Evolutionary conservation across 495 filamentous ascomycete species (phyloP).

Genomic region (Copromyces sp.): DNA sequence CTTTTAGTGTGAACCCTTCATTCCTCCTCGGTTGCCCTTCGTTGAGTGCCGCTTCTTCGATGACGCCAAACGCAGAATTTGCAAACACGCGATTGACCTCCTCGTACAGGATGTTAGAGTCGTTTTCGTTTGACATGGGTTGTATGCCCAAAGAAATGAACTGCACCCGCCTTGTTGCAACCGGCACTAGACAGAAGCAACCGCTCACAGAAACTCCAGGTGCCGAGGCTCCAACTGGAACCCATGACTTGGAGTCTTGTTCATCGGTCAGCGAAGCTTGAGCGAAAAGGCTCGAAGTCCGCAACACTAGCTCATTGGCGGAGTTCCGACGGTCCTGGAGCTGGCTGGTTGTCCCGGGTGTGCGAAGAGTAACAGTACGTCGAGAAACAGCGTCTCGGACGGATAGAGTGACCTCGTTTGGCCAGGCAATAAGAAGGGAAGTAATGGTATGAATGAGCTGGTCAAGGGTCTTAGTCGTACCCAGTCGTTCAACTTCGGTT

Average conservation of each 20-base stretch:
- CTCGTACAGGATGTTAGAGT: slow-evolving; percentile 60
- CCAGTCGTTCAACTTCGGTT: slow-evolving; percentile 45
- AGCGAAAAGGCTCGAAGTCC: slow-evolving; percentile 38
- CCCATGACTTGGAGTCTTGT: slow-evolving; percentile 46
- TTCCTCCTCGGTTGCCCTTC: slow-evolving; percentile 16
- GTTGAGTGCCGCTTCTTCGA: slow-evolving; percentile 34
- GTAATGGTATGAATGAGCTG: slow-evolving; percentile 48
- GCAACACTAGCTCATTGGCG: not conserved
- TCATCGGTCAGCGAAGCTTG: slow-evolving; percentile 54
- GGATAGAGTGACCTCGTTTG: slow-evolving; percentile 31
- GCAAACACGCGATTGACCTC: slow-evolving; percentile 71
- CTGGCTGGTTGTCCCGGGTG: not conserved
- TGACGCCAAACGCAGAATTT: slow-evolving; percentile 64
- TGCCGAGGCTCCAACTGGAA: slow-evolving; percentile 55
- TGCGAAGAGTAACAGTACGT: slow-evolving; percentile 8
- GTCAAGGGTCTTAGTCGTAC: slow-evolving; percentile 51
- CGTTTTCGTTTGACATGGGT: slow-evolving; percentile 42
- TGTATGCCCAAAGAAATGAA: slow-evolving; percentile 68
- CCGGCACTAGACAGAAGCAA: slow-evolving; percentile 58
- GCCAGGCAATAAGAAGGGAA: slow-evolving; percentile 59
- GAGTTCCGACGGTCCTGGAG: not conserved
- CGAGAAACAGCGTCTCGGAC: slow-evolving; percentile 29
- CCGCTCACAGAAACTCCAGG: slow-evolving; percentile 50
- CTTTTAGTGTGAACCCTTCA: slow-evolving; percentile 43
- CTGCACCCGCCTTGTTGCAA: slow-evolving; percentile 60